These are phyloP conservation scores for Yamadazyma laniorum DNA, from an alignment of 805 yeast genomes.

Conservation along the genomic window DNA sequence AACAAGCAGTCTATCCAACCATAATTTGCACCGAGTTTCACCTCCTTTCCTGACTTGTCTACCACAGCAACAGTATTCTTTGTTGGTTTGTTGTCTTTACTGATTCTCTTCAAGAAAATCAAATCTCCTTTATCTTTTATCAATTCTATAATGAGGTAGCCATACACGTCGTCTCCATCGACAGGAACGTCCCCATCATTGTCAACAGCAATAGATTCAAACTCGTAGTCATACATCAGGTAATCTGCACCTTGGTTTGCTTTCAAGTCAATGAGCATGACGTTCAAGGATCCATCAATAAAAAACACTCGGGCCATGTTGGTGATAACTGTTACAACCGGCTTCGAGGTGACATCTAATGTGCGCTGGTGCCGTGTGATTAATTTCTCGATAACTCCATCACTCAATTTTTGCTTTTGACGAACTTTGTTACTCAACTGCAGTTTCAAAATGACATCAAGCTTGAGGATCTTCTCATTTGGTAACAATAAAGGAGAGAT, in stretches of 20 bases:
- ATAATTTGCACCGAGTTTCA: constrained; percentile 46
- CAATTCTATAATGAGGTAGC: constrained; percentile 64
- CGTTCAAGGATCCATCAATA: constrained; percentile 33
- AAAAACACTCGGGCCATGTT: constrained; percentile 42
- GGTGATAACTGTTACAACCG: constrained; percentile 40
- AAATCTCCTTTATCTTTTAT: constrained; percentile 52
- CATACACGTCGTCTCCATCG: constrained; percentile 47
- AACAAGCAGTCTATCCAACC: constrained; percentile 72
- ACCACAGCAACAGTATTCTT: constrained; percentile 26
- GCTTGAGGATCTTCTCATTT: constrained; percentile 39
- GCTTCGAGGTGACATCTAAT: constrained; percentile 21
- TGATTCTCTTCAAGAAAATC: constrained; percentile 46
- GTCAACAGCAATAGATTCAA: constrained; percentile 38
- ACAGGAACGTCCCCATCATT: constrained; percentile 18
- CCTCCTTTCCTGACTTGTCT: constrained; percentile 30
- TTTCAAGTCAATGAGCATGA: constrained; percentile 39
- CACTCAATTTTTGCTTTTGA: constrained; percentile 23
- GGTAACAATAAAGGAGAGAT: constrained; percentile 29
- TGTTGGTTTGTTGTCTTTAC: constrained; percentile 36
- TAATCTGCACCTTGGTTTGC: constrained; percentile 48
- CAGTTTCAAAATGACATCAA: constrained; percentile 40
- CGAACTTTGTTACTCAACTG: constrained; percentile 27
- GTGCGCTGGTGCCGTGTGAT: constrained; percentile 18
- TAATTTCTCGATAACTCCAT: constrained; percentile 30
- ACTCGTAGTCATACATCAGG: constrained; percentile 80